Conservation (phyloP, 2,329 filamentous ascomycete species). For the Neurospora sp. region DNA sequence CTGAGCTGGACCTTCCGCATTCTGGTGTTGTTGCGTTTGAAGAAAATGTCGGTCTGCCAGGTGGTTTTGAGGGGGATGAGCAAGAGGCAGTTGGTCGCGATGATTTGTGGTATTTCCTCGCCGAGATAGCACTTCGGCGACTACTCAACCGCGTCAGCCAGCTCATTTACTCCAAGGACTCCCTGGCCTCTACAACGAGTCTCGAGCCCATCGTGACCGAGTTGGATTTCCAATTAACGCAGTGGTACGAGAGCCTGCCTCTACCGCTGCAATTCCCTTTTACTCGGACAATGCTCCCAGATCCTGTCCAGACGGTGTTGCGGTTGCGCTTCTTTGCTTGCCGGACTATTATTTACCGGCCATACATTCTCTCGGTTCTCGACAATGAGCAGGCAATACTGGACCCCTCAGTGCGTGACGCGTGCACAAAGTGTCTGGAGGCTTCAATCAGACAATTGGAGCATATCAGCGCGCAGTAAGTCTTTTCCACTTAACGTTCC, state of each 20-base stretch:
- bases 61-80: conserved; percentile 66
- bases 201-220: conserved; percentile 71
- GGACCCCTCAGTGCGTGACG: conserved; percentile 64
- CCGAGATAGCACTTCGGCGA: conserved; percentile 68
- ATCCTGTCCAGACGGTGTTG: conserved; percentile 70
- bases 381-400: conserved; percentile 65
- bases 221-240: conserved; percentile 70
- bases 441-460: conserved; percentile 71
- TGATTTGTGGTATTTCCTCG: conserved; percentile 78
- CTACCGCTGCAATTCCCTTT: conserved; percentile 68
- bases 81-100: conserved; percentile 56
- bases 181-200: conserved; percentile 59
- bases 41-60: conserved; percentile 67
- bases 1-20: conserved; percentile 71
- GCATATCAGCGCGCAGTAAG: conserved; percentile 66
- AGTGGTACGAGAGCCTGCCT: conserved; percentile 77
- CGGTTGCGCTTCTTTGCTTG: conserved; percentile 75
- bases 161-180: conserved; percentile 67
- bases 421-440: conserved; percentile 72
- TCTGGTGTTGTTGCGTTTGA: conserved; percentile 77
- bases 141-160: conserved; percentile 71
- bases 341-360: conserved; percentile 76
- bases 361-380: conserved; percentile 70
- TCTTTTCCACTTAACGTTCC: conserved; percentile 14
- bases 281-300: conserved; percentile 53